Evolutionary conservation across 192 early-diverging fungal genomes (phyloP).

Genomic region (Phycomyces nitens): DNA sequence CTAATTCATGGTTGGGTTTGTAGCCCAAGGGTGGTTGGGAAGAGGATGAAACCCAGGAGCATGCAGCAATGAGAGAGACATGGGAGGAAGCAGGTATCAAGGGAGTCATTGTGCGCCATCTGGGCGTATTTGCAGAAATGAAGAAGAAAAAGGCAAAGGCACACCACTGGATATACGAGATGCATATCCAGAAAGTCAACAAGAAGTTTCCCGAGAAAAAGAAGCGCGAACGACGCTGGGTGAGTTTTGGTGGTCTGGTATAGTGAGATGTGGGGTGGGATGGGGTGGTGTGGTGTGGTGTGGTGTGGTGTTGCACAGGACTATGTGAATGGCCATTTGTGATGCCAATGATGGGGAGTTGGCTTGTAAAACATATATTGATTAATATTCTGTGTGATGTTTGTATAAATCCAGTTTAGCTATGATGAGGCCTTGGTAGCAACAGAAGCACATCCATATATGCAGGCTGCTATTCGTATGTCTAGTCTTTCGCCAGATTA

Average conservation of each 20-base stretch:
- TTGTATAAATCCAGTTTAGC: conserved; percentile 20
- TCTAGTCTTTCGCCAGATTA: conserved; percentile 20
- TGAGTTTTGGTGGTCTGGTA: neutral
- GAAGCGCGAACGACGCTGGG: conserved; percentile 34
- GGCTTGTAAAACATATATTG: too few relatives aligned
- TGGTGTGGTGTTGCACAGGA: neutral
- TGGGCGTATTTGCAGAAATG: conserved; percentile 48
- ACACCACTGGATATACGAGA: conserved; percentile 47
- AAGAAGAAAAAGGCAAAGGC: conserved; percentile 35
- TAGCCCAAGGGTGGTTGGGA: conserved; percentile 66
- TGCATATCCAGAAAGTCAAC: conserved; percentile 47
- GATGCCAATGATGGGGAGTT: too few relatives aligned
- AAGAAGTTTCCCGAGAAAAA: conserved; percentile 53
- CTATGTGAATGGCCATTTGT: too few relatives aligned
- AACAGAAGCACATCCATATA: conserved; percentile 18
- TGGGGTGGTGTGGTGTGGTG: neutral
- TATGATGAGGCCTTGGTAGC: conserved; percentile 29
- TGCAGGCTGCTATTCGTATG: conserved; percentile 24
- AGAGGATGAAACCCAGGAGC: conserved; percentile 52
- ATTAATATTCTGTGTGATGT: too few relatives aligned
- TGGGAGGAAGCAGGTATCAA: conserved; percentile 59
- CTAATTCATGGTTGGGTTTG: too few relatives aligned
- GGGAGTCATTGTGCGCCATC: conserved; percentile 40
- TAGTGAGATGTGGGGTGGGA: neutral
- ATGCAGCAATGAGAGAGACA: conserved; percentile 54